Conservation (phyloP, 169 alveolate genomes). For the Blepharisma undulans region DNA sequence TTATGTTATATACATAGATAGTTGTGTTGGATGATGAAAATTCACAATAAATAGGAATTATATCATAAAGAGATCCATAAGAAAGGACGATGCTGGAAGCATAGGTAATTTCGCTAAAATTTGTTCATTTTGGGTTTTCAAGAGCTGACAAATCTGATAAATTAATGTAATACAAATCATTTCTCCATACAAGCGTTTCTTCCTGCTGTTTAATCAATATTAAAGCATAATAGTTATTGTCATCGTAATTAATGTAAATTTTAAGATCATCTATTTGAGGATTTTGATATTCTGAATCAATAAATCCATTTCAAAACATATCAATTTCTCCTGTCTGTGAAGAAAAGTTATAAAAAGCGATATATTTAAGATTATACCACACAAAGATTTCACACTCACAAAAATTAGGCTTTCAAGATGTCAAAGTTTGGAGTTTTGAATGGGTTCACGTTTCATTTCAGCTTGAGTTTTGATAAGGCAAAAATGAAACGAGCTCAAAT, state of each 20-base stretch:
- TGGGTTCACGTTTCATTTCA: neutral
- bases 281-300: neutral
- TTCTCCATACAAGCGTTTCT: neutral
- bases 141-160: neutral
- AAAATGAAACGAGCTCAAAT: neutral
- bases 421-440: neutral
- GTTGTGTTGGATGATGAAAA: neutral
- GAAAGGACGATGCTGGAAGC: neutral
- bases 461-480: neutral
- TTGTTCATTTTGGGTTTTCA: neutral
- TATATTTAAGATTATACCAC: neutral
- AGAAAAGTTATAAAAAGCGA: neutral
- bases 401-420: neutral
- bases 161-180: neutral
- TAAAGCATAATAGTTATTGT: neutral
- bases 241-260: too few species aligned
- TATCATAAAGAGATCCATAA: neutral
- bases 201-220: neutral
- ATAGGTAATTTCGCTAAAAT: neutral
- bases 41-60: neutral
- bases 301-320: neutral
- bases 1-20: too few species aligned
- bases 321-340: neutral
- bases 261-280: neutral
- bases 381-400: neutral